Evolutionary conservation across 108 stramenopile genomes (phyloP).

Genomic region (Cyclotella choctawhatcheeana): DNA sequence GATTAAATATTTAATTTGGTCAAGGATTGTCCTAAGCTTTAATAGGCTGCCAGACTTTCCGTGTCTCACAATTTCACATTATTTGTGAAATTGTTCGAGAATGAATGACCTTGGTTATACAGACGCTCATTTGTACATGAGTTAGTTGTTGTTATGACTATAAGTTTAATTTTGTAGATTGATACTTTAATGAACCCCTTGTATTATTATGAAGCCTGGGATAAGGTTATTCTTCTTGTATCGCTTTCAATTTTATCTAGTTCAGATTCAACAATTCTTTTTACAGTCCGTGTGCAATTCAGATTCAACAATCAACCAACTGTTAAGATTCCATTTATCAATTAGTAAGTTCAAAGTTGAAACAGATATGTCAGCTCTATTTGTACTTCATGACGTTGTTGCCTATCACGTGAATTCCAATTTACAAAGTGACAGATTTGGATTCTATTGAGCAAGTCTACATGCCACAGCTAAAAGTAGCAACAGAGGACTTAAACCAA

Average conservation of each 20-base stretch:
- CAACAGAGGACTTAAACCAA: slow-evolving; percentile 5
- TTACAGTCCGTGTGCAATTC: no score
- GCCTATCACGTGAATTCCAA: no score
- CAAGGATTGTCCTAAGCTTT: slow-evolving; percentile 57
- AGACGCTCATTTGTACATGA: slow-evolving; percentile 17
- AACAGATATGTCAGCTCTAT: no score
- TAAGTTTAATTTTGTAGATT: neutral
- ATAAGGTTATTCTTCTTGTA: no score
- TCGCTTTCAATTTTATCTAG: no score
- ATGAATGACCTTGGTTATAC: slow-evolving; percentile 44
- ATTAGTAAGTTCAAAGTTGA: no score
- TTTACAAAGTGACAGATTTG: no score
- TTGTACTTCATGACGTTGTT: no score
- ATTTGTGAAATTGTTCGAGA: slow-evolving; percentile 20
- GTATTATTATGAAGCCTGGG: neutral
- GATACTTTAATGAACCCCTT: neutral
- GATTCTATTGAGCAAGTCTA: neutral
- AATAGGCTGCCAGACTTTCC: slow-evolving; percentile 55
- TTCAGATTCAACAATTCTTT: no score
- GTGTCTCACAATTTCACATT: no score
- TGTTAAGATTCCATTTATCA: no score
- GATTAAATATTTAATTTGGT: slow-evolving; percentile 22
- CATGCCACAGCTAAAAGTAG: neutral
- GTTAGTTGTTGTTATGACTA: slow-evolving; percentile 7
- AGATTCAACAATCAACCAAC: no score